Conservation (phyloP, 106 monocot genomes). For the Dendrobium officinale region DNA sequence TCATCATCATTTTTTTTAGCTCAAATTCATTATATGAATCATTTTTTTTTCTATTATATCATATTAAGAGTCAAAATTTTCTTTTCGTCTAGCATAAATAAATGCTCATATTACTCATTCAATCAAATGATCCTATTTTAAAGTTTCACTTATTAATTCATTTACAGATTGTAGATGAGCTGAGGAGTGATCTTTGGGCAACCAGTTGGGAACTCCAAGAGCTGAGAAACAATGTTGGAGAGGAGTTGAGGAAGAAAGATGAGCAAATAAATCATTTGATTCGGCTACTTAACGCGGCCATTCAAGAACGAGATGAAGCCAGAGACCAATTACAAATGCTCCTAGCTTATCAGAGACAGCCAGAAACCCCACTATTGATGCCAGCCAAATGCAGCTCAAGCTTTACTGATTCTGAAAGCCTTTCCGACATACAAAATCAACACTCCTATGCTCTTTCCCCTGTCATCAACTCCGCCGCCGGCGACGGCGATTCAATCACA, state of each 20-base stretch:
- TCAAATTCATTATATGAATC: no score
- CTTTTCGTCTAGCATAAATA: no score
- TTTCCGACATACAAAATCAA: neutral
- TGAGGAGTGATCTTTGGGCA: constrained; percentile 17
- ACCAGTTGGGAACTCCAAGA: constrained; percentile 21
- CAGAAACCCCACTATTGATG: neutral
- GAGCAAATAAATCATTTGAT: constrained; percentile 17
- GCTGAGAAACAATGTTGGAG: constrained; percentile 8
- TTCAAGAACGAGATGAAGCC: constrained; percentile 24
- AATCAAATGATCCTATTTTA: no score
- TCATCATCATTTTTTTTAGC: no score
- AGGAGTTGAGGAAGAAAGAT: constrained; percentile 20
- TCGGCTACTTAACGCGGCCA: constrained; percentile 12
- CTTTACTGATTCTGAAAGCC: constrained; percentile 26
- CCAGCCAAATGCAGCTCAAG: constrained; percentile 9
- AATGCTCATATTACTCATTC: no score
- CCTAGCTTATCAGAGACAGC: neutral
- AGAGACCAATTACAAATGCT: constrained; percentile 19
- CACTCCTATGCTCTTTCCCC: neutral
- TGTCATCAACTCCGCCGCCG: constrained; percentile 5
- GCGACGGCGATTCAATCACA: constrained; percentile 9
- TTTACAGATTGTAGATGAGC: constrained; percentile 21
- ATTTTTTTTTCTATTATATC: no score
- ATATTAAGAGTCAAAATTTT: no score
- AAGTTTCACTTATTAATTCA: neutral